phyloP scores from a whole-genome alignment of 139 green algal species.

The Closterium sp. region DNA sequence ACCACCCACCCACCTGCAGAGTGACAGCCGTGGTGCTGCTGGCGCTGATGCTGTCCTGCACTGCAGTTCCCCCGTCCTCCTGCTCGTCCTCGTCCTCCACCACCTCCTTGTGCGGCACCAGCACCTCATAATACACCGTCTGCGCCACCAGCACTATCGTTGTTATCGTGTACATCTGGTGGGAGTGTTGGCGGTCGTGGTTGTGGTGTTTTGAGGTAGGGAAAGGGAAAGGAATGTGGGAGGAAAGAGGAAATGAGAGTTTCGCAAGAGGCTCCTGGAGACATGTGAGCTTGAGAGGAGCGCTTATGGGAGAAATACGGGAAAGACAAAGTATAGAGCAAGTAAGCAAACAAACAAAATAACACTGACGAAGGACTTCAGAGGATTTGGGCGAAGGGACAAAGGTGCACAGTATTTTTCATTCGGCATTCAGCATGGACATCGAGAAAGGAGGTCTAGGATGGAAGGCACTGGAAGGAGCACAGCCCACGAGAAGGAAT shows the following conservation, averaged over 20 bases:
- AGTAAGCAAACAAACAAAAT: background rate
- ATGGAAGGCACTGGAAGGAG: too few species aligned
- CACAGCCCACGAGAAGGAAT: background rate
- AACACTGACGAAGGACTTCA: background rate
- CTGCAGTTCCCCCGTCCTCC: background rate
- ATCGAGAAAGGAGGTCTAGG: too few species aligned
- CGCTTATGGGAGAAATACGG: too few species aligned
- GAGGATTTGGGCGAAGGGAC: too few species aligned
- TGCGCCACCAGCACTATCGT: slow-evolving; percentile 34
- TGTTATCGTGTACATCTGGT: slow-evolving; percentile 39
- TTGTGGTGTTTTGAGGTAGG: background rate
- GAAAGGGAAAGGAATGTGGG: background rate
- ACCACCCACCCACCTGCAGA: background rate
- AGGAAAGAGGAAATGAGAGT: background rate
- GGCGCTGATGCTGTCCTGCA: background rate
- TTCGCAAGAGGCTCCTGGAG: too few species aligned
- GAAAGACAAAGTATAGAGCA: too few species aligned
- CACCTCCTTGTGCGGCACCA: background rate
- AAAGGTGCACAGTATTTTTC: too few species aligned
- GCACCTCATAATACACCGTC: slow-evolving; percentile 17
- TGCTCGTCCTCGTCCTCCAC: background rate
- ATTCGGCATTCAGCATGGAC: too few species aligned
- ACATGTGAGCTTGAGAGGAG: too few species aligned
- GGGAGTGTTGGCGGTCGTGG: background rate
- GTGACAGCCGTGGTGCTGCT: background rate